Conservation (phyloP, 1,284 basidiomycete species). For the Ustilago tritici region DNA sequence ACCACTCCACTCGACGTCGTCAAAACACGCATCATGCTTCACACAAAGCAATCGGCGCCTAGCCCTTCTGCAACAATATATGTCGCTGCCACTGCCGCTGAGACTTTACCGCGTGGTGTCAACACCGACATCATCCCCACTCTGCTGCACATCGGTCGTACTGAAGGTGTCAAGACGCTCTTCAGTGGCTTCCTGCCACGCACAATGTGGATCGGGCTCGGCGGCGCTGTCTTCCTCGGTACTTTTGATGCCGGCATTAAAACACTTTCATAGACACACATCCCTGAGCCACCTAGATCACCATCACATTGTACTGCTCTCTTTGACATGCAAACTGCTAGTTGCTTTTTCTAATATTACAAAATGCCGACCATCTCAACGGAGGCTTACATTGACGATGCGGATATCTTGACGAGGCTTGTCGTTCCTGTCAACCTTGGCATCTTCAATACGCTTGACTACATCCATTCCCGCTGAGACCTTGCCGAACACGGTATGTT, state of each 20-base stretch:
- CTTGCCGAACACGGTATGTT: constrained; percentile 75
- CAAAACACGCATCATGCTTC: constrained; percentile 97
- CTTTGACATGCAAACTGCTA: background rate
- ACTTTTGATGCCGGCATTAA: constrained; percentile 78
- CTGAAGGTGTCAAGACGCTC: constrained; percentile 81
- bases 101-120: constrained; percentile 39
- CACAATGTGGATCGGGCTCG: constrained; percentile 94
- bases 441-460: constrained; percentile 86
- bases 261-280: constrained; percentile 32
- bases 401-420: constrained; percentile 64
- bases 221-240: constrained; percentile 95
- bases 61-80: background rate
- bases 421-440: constrained; percentile 70
- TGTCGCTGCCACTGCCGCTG: constrained; percentile 1
- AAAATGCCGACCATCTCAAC: constrained; percentile 3
- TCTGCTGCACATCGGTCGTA: constrained; percentile 75
- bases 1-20: constrained; percentile 97
- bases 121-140: constrained; percentile 66
- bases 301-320: background rate
- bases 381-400: constrained; percentile 48
- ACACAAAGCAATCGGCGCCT: constrained; percentile 69
- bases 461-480: constrained; percentile 73
- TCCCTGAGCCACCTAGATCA: background rate
- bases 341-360: constrained; percentile 1
- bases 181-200: constrained; percentile 90